Base-by-base conservation (phyloP, 306 rosid genomes). In the Vicia villosa region DNA sequence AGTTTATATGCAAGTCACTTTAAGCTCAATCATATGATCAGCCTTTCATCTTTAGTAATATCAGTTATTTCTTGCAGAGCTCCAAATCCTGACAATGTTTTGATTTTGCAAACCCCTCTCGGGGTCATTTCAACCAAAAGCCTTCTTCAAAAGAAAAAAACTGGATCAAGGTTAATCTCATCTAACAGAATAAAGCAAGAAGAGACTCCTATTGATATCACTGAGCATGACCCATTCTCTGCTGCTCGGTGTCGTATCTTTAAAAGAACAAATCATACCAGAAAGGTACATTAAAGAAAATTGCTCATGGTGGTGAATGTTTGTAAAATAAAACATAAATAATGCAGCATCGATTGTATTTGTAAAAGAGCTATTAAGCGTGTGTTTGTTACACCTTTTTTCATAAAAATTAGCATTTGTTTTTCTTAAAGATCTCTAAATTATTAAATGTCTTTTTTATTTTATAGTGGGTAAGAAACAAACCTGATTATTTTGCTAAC, bases 61-160 rank as follows among this genome's bases (percentile, higher is more conserved):
- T 82, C 79, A 70, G 17, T 32, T 76, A 57, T 43, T 62, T 61
- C 28, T 66, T 86, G 78, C 85, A 95, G 99, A 87, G 96, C 99
- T 72, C 99, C 99, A 74, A 95, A 95, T 89, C 97, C 91, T 12
- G 96, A 95, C 67, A 95, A 91, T 11, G 97, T 95, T 75, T 86
- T 95, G 77, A 91, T 91, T 55, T 85, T 95, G 86, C 99, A 95
- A 80, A 89, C 95, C 77, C 96, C 97, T 54, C 68, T 75, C 50
- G 99, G 97, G 64, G 89, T 95, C 51, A 89, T 89, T 83, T 91
- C 99, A 37, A 84, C 97, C 26, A 91, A 87, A 86, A 95, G 80
- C 86, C 99, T 91, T 83, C 85, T 86, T 51, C 97, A 91, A 82
- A 94, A 86, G 86, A 91, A 82, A 82, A 84, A 76, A 80, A 63